Percentiles rank a stretch among this genome's conserved stretches.
Conservation (phyloP, 768 basidiomycete species). For the Phanerochaete sordida region DNA sequence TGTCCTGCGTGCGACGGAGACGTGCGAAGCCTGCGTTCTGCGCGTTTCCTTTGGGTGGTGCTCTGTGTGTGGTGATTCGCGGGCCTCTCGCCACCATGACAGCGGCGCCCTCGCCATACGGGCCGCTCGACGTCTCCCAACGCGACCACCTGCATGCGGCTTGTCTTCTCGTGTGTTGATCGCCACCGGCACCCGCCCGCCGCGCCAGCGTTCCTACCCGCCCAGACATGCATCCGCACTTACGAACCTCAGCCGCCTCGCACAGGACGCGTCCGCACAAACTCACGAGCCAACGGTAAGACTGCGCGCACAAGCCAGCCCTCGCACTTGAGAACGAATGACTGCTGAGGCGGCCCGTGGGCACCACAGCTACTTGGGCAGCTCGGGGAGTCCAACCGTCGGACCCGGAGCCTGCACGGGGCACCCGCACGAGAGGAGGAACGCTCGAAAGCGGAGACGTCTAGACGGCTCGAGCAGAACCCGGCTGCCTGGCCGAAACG, state of each 20-base stretch:
- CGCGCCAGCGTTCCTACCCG: slow-evolving; percentile 14
- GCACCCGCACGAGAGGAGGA: not conserved
- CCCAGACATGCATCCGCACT: not conserved
- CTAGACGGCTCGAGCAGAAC: not conserved
- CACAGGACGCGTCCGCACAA: slow-evolving; percentile 1
- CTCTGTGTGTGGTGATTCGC: slow-evolving; percentile 6
- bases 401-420: not conserved
- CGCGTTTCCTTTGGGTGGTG: not conserved
- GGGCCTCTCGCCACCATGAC: not conserved
- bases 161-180: slow-evolving; percentile 18
- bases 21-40: slow-evolving; percentile 11
- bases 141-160: not conserved
- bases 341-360: slow-evolving; percentile 47
- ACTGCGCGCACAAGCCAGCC: slow-evolving; percentile 14
- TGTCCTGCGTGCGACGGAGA: slow-evolving; percentile 16
- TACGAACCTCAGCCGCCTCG: slow-evolving; percentile 15
- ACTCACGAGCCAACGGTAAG: slow-evolving; percentile 14
- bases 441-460: not conserved
- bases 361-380: slow-evolving; percentile 25
- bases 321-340: slow-evolving; percentile 53
- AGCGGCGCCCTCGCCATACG: slow-evolving; percentile 11
- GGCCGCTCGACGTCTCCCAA: slow-evolving; percentile 16
- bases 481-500: not conserved
- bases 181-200: slow-evolving; percentile 12
- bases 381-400: not conserved